Base-by-base conservation (phyloP, 495 filamentous ascomycete genomes). In the Xanthoparmelia taractica region DNA sequence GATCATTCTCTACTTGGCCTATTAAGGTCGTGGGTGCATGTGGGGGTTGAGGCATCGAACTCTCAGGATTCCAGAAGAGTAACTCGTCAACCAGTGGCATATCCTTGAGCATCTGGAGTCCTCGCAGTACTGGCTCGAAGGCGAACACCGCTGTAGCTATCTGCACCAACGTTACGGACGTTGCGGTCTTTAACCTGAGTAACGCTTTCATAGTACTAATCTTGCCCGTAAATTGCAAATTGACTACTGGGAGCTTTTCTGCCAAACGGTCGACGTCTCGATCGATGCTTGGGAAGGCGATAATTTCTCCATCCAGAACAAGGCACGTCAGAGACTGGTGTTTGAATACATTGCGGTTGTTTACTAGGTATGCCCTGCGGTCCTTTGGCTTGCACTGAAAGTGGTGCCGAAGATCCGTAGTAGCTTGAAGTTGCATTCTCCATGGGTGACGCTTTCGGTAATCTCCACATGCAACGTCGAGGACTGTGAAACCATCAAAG, bases 61-160 rank as follows among this genome's bases (percentile, higher is more conserved):
- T 61, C 4, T 61, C 73, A 52, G 62, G 45, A 20, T 71, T 37
- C 59, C 71, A 73, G 11, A 73, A 67, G 2, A 87, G 69, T 4
- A 89, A 66, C 40, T 81, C 74, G 1, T 85, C 70, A 2, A 72
- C 62, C 20, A 91, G 67, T 0, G 85, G 77, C 5, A 88, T 40
- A 11, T 83, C 78, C 0, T 71, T 73, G 41, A 77, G 84, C 1
- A 74, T 70, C 70, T 91, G 83, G 11, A 93, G 70, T 10, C 81
- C 74, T 59, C 74, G 69, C 25, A 93, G 68, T 7, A 93, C 77
- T 0, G 89, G 89, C 61, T 91, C 85, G 65, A 85, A 91, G 0
- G 88, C 84, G 69, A 91, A 92, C 1, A 87, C 74, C 0, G 88
- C 72, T 0, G 88, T 85, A 61, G 88, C 79, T 6, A 89, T 79